Conservation (phyloP, 495 filamentous ascomycete genomes). For the Thozetella sp. region DNA sequence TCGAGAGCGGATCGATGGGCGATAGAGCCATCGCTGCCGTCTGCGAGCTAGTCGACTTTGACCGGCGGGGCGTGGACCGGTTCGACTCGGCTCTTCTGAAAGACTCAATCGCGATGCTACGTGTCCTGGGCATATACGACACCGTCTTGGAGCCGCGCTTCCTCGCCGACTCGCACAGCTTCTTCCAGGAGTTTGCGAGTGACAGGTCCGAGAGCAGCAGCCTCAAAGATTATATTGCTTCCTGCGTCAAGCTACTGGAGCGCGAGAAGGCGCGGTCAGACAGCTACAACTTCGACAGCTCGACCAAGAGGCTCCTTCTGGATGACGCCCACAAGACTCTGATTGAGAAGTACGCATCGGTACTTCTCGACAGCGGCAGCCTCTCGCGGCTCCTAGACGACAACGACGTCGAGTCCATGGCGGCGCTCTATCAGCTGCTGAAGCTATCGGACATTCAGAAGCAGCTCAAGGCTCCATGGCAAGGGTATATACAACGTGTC, state of each 20-base stretch:
- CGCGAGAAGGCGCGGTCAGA: slow-evolving; percentile 75
- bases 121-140: slow-evolving; percentile 77
- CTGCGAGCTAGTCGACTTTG: slow-evolving; percentile 73
- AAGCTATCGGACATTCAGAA: slow-evolving; percentile 62
- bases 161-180: slow-evolving; percentile 63
- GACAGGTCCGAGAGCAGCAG: slow-evolving; percentile 53
- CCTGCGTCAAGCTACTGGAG: slow-evolving; percentile 65
- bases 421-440: slow-evolving; percentile 77
- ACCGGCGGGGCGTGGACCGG: slow-evolving; percentile 55
- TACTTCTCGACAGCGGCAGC: slow-evolving; percentile 62
- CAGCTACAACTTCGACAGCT: slow-evolving; percentile 74
- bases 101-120: slow-evolving; percentile 77
- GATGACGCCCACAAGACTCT: slow-evolving; percentile 68
- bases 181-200: slow-evolving; percentile 66
- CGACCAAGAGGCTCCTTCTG: slow-evolving; percentile 77
- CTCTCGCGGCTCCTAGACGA: slow-evolving; percentile 69
- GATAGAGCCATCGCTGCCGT: slow-evolving; percentile 66
- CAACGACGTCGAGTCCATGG: slow-evolving; percentile 65
- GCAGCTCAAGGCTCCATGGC: slow-evolving; percentile 71
- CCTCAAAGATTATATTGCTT: slow-evolving; percentile 71
- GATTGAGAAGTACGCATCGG: slow-evolving; percentile 59
- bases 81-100: slow-evolving; percentile 61
- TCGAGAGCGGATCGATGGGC: slow-evolving; percentile 58
- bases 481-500: slow-evolving; percentile 73
- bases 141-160: slow-evolving; percentile 79